These are phyloP conservation scores for Talaromyces wortmannii DNA, from an alignment of 495 filamentous ascomycete species.

Conservation along the genomic window DNA sequence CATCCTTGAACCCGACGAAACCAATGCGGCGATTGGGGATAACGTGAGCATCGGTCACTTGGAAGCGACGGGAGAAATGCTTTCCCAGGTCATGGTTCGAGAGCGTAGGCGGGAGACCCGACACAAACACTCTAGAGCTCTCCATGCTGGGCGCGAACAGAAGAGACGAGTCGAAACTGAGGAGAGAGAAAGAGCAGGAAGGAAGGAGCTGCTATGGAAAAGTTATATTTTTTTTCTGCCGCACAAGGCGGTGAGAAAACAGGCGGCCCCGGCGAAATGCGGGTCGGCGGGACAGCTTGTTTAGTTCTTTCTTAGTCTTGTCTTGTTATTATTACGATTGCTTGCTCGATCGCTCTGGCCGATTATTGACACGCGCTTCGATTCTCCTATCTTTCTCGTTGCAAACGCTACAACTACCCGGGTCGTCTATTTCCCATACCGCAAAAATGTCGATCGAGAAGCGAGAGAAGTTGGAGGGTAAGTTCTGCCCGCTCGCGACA, in stretches of 20 bases:
- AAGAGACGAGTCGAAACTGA: slow-evolving; percentile 6
- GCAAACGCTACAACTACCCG: not conserved
- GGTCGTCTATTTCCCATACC: not conserved
- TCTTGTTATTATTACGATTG: not conserved
- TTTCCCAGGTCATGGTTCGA: slow-evolving; percentile 76
- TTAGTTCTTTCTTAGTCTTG: not conserved
- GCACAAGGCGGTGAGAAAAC: slow-evolving; percentile 26
- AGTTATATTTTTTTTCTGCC: slow-evolving; percentile 30
- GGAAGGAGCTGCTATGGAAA: slow-evolving; percentile 10
- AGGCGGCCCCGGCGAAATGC: not conserved
- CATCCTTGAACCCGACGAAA: slow-evolving; percentile 88
- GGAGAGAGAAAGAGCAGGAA: slow-evolving; percentile 6
- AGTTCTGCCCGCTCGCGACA: slow-evolving; percentile 12
- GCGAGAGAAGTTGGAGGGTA: slow-evolving; percentile 68
- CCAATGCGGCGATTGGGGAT: slow-evolving; percentile 85
- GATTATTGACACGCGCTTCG: not conserved
- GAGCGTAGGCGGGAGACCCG: slow-evolving; percentile 68
- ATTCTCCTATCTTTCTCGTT: not conserved
- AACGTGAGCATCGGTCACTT: slow-evolving; percentile 85
- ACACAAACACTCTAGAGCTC: slow-evolving; percentile 78
- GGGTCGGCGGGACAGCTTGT: not conserved
- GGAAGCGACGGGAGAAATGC: slow-evolving; percentile 72
- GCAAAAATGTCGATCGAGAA: slow-evolving; percentile 38
- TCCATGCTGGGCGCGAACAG: slow-evolving; percentile 23
- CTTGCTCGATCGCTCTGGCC: not conserved